Percentiles rank a stretch among this genome's conserved stretches.
Conservation (phyloP, 192 early-diverging fungal species). For the Mortierella hygrophila region DNA sequence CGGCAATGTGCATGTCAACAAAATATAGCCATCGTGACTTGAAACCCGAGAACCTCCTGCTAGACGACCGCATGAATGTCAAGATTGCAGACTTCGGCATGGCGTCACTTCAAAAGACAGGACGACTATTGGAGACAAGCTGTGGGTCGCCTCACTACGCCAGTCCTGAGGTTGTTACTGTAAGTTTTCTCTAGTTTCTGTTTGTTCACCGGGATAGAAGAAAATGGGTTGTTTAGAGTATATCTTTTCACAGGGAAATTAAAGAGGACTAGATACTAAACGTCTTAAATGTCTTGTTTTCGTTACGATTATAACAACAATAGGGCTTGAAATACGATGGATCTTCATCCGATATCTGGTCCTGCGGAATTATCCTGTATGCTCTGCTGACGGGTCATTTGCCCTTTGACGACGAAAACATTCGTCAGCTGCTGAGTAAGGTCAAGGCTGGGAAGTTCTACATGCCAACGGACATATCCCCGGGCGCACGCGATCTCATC, state of each 20-base stretch:
- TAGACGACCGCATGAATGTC: constrained; percentile 60
- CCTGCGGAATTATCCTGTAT: constrained; percentile 84
- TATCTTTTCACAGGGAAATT: not conserved
- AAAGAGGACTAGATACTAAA: not conserved
- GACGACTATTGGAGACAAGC: constrained; percentile 65
- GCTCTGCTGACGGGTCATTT: constrained; percentile 79
- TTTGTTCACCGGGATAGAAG: not conserved
- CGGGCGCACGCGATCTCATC: constrained; percentile 61
- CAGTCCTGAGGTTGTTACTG: constrained; percentile 74
- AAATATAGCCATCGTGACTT: constrained; percentile 71
- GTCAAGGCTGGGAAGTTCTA: constrained; percentile 66
- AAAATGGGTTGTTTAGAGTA: not conserved
- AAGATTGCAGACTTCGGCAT: constrained; percentile 80
- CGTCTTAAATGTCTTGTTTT: not conserved
- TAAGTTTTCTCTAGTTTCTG: constrained; percentile 3
- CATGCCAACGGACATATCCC: constrained; percentile 66
- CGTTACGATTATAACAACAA: not conserved
- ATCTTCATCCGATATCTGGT: constrained; percentile 82
- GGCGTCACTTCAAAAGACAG: constrained; percentile 62
- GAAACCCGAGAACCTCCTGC: constrained; percentile 71
- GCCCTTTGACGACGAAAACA: constrained; percentile 74
- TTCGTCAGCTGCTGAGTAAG: constrained; percentile 47
- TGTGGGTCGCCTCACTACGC: constrained; percentile 85
- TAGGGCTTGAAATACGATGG: constrained; percentile 76
- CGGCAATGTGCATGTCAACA: not conserved